Percentiles rank a stretch among this genome's conserved stretches.
phyloP scores from a whole-genome alignment of 345 rosid genomes.

The Geranium brycei region DNA sequence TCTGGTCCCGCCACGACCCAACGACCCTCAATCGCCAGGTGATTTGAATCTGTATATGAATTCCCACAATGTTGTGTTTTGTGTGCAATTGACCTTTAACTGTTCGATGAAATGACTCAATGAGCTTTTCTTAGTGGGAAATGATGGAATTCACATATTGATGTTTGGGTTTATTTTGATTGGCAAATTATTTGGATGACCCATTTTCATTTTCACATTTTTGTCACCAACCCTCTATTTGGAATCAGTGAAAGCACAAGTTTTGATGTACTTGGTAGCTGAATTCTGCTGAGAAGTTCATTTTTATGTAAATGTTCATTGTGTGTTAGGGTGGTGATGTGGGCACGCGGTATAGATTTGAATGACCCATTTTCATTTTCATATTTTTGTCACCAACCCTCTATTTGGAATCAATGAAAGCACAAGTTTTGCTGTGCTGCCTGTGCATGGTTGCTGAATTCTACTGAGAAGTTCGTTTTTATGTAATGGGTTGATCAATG shows the following conservation, averaged over 20 bases:
- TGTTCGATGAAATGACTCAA: not conserved
- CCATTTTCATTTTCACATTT: no score
- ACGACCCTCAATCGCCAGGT: slow-evolving; percentile 81
- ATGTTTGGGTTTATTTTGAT: no score
- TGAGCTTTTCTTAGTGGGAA: not conserved
- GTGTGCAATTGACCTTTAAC: not conserved
- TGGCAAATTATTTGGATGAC: no score
- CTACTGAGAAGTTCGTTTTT: not conserved
- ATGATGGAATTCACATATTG: not conserved
- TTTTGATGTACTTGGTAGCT: no score
- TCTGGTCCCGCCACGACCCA: slow-evolving; percentile 80
- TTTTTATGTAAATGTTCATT: not conserved
- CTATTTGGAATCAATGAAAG: no score
- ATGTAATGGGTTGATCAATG: not conserved
- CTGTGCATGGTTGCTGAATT: no score
- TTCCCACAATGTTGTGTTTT: not conserved
- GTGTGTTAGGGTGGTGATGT: slow-evolving; percentile 52
- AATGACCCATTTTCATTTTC: no score
- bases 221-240: no score
- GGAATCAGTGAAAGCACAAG: no score
- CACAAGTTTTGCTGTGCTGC: no score
- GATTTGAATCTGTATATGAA: not conserved
- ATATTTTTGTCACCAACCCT: no score
- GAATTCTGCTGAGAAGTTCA: not conserved
- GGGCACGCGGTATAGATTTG: slow-evolving; percentile 60